Evolutionary conservation across 768 basidiomycete genomes (phyloP).

Genomic region (Boletus reticulatus): DNA sequence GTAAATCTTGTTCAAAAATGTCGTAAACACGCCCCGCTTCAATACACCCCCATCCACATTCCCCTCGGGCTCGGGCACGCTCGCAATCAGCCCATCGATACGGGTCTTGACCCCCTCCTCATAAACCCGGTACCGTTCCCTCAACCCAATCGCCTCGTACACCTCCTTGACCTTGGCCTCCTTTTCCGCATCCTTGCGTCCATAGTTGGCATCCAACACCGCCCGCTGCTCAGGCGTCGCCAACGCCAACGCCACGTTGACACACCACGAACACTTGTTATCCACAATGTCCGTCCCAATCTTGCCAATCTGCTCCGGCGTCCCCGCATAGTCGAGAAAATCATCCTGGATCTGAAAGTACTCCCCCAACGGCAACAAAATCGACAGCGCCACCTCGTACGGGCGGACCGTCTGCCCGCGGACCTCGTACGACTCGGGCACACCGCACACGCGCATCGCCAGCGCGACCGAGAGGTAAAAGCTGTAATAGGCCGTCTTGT

Average conservation of each 20-base stretch:
- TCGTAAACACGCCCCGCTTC: constrained; percentile 71
- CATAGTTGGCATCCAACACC: constrained; percentile 67
- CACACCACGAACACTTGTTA: constrained; percentile 98
- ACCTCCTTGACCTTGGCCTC: constrained; percentile 64
- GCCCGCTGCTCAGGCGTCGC: constrained; percentile 55
- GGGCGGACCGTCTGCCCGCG: constrained; percentile 45
- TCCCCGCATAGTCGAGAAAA: constrained; percentile 89
- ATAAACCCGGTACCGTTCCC: constrained; percentile 68
- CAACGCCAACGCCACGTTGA: constrained; percentile 78
- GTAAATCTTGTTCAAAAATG: constrained; percentile 87
- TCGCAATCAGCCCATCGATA: constrained; percentile 67
- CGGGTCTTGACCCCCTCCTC: constrained; percentile 71
- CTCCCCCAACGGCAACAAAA: constrained; percentile 90
- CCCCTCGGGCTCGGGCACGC: constrained; percentile 58
- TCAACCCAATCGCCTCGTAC: constrained; percentile 67
- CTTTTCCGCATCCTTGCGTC: constrained; percentile 47
- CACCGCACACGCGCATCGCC: constrained; percentile 76
- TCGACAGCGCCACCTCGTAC: constrained; percentile 72
- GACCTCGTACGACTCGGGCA: constrained; percentile 50
- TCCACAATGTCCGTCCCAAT: constrained; percentile 98
- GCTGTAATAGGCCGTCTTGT: constrained; percentile 97
- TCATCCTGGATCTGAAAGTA: constrained; percentile 99
- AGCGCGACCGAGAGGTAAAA: constrained; percentile 98
- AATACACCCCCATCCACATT: constrained; percentile 43
- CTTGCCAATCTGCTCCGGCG: constrained; percentile 92